Conservation (phyloP, 495 filamentous ascomycete species). For the Entonaema liquescens region DNA sequence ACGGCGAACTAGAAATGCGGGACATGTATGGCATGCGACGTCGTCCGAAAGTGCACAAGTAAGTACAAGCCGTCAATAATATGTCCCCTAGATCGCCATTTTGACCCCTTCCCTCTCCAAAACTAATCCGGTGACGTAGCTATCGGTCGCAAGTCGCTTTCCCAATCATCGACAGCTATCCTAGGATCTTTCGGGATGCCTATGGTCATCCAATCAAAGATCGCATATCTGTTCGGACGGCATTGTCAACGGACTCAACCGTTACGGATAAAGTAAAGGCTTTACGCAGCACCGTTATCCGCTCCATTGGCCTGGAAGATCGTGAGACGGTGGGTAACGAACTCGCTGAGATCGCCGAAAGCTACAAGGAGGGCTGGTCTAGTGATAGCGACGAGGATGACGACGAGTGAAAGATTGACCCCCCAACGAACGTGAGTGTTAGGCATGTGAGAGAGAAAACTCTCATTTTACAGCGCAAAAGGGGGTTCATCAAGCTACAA, state of each 20-base stretch:
- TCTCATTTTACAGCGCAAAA: background rate
- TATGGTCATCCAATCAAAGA: slow-evolving; percentile 48
- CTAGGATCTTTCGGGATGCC: slow-evolving; percentile 64
- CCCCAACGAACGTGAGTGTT: background rate
- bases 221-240: slow-evolving; percentile 66
- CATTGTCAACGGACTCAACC: slow-evolving; percentile 76
- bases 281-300: slow-evolving; percentile 67
- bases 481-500: background rate
- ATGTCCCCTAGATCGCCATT: background rate
- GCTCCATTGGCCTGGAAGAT: slow-evolving; percentile 73
- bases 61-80: slow-evolving; percentile 40
- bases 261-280: slow-evolving; percentile 73
- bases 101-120: background rate
- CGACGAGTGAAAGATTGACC: slow-evolving; percentile 45
- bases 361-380: slow-evolving; percentile 89
- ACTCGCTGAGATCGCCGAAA: slow-evolving; percentile 84
- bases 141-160: slow-evolving; percentile 67
- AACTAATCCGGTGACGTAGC: slow-evolving; percentile 37
- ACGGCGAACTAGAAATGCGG: slow-evolving; percentile 42
- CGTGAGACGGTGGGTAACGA: slow-evolving; percentile 82
- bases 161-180: slow-evolving; percentile 86
- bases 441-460: background rate
- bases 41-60: slow-evolving; percentile 69
- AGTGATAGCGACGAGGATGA: slow-evolving; percentile 86
- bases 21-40: slow-evolving; percentile 49